Percentiles rank a stretch among this genome's conserved stretches.
These are phyloP conservation scores for Cutaneotrichosporon cavernicola DNA, from an alignment of 1,284 basidiomycete genomes.

Conservation along the genomic window DNA sequence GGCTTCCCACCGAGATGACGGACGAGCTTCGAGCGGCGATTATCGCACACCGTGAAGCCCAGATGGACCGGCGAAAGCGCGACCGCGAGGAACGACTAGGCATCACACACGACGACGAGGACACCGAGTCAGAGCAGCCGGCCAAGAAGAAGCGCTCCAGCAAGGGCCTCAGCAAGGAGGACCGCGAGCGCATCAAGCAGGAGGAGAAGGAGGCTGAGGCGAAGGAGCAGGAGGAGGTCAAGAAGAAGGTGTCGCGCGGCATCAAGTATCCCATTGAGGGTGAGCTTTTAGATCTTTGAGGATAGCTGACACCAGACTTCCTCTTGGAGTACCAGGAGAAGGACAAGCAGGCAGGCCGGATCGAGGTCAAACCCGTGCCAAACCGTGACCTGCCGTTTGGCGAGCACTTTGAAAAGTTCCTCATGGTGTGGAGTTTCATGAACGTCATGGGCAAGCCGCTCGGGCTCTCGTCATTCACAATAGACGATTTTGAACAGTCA, in stretches of 20 bases:
- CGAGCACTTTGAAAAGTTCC: conserved; percentile 75
- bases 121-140: conserved; percentile 55
- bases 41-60: conserved; percentile 74
- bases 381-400: conserved; percentile 69
- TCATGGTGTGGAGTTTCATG: conserved; percentile 89
- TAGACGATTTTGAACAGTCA: conserved; percentile 90
- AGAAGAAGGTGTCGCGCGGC: conserved; percentile 71
- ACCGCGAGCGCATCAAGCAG: conserved; percentile 21
- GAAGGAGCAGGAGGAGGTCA: conserved; percentile 17
- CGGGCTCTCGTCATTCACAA: conserved; percentile 81
- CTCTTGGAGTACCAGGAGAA: conserved; percentile 79
- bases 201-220: conserved; percentile 34
- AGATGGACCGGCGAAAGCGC: conserved; percentile 85
- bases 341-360: conserved; percentile 35
- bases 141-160: conserved; percentile 76
- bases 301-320: conserved; percentile 60
- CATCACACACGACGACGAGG: conserved; percentile 63
- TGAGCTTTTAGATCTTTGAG: conserved; percentile 33
- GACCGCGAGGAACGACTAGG: conserved; percentile 58
- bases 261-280: conserved; percentile 67
- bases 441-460: conserved; percentile 90
- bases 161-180: conserved; percentile 25
- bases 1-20: conserved; percentile 77
- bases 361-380: conserved; percentile 65
- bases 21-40: conserved; percentile 78